A percentile compares a stretch with the other conserved stretches of the same genome.
Conservation (phyloP, 192 early-diverging fungal species). For the Cetraspora pellucida region DNA sequence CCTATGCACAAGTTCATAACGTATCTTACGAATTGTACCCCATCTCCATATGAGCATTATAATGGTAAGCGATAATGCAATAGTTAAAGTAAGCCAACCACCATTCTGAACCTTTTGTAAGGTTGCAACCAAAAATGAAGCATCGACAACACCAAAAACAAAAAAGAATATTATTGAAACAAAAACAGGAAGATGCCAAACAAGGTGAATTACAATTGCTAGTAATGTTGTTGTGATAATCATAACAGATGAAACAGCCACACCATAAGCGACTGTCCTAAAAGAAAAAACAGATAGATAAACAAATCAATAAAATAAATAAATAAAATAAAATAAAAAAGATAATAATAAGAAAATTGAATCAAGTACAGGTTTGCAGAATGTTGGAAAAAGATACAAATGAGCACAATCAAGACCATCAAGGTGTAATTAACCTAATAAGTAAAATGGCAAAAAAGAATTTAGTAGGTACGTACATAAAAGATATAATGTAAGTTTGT, state of each 20-base stretch:
- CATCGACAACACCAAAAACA: conserved; percentile 37
- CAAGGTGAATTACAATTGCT: conserved; percentile 14
- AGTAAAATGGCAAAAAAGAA: neutral
- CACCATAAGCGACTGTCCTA: conserved; percentile 51
- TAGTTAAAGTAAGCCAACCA: conserved; percentile 34
- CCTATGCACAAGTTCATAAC: conserved; percentile 10
- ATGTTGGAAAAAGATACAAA: conserved; percentile 44
- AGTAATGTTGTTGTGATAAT: conserved; percentile 13
- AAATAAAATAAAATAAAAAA: neutral
- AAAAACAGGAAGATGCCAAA: conserved; percentile 32
- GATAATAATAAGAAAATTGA: conserved; percentile 40
- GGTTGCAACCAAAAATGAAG: conserved; percentile 27
- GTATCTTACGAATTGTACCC: conserved; percentile 20
- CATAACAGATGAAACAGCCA: conserved; percentile 9
- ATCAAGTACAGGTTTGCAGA: conserved; percentile 46
- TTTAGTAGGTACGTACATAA: neutral
- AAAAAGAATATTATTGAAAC: conserved; percentile 32
- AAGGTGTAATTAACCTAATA: conserved; percentile 47
- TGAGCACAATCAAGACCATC: conserved; percentile 42
- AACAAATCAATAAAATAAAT: neutral
- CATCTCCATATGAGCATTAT: conserved; percentile 35
- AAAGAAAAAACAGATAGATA: too few relatives aligned
- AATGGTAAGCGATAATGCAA: neutral
- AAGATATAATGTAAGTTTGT: neutral
- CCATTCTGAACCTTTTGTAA: conserved; percentile 33